Conservation (phyloP, 2,329 filamentous ascomycete genomes). For the Penicillium sp. region DNA sequence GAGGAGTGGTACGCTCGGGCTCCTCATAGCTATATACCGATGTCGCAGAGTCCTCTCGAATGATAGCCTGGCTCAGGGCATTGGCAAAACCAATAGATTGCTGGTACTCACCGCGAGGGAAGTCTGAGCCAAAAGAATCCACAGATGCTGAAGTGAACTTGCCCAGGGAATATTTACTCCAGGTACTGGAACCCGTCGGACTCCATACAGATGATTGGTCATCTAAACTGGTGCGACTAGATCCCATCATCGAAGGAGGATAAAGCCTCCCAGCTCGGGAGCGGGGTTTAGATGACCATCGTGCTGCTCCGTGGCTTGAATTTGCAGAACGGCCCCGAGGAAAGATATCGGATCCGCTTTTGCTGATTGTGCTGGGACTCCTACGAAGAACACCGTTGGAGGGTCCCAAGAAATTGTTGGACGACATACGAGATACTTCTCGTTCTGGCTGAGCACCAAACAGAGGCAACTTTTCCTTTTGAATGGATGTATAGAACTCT, state of each 20-base stretch:
- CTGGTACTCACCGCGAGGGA: slow-evolving; percentile 78
- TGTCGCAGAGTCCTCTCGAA: slow-evolving; percentile 68
- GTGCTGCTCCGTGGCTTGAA: slow-evolving; percentile 59
- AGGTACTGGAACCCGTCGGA: slow-evolving; percentile 85
- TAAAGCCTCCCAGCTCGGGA: slow-evolving; percentile 71
- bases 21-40: slow-evolving; percentile 57
- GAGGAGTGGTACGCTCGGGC: slow-evolving; percentile 58
- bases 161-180: slow-evolving; percentile 90
- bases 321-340: slow-evolving; percentile 71
- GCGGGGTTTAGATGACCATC: slow-evolving; percentile 83
- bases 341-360: slow-evolving; percentile 77
- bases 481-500: slow-evolving; percentile 86
- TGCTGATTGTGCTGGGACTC: slow-evolving; percentile 87
- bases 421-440: slow-evolving; percentile 39
- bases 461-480: slow-evolving; percentile 79
- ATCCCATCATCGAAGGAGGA: slow-evolving; percentile 76
- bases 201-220: slow-evolving; percentile 90
- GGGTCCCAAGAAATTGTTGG: slow-evolving; percentile 69
- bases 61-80: slow-evolving; percentile 92
- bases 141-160: slow-evolving; percentile 90
- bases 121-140: slow-evolving; percentile 79
- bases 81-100: slow-evolving; percentile 98
- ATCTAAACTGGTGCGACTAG: slow-evolving; percentile 90
- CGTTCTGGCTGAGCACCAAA: slow-evolving; percentile 64
- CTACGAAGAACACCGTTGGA: slow-evolving; percentile 69